Percentiles rank a stretch among this genome's conserved stretches.
Evolutionary conservation across 345 rosid genomes (phyloP).

Genomic region (Heritiera fomes): DNA sequence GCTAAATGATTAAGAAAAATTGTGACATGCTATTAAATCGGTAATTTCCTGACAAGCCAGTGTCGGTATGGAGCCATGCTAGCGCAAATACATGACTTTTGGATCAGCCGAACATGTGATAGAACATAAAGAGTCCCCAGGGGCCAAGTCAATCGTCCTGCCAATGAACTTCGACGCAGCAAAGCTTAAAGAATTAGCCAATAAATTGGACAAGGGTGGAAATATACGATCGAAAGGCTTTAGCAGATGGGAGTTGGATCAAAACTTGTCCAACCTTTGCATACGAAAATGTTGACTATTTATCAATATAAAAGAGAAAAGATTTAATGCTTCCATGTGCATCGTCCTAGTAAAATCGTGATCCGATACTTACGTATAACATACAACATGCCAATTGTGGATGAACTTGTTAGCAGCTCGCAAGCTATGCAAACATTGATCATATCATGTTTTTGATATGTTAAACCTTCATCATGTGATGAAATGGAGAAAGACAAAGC

Average conservation of each 20-base stretch:
- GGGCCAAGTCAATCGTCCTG: background rate
- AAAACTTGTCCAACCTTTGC: background rate
- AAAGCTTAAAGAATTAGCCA: background rate
- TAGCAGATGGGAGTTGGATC: background rate
- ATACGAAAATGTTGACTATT: background rate
- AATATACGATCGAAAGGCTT: background rate
- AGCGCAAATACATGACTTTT: background rate
- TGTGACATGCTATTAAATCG: too few relatives aligned
- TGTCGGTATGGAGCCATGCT: background rate
- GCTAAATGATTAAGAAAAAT: background rate
- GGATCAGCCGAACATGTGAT: background rate
- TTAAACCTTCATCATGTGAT: background rate
- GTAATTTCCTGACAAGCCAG: background rate
- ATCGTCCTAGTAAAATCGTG: background rate
- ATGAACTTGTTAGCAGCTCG: background rate
- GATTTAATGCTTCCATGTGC: background rate
- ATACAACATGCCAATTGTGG: background rate
- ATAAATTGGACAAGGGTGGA: background rate
- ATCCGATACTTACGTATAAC: background rate
- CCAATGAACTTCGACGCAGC: background rate
- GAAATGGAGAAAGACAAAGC: background rate
- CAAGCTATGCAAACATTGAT: background rate
- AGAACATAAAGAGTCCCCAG: background rate
- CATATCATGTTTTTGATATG: background rate
- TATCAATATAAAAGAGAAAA: background rate